phyloP scores from a whole-genome alignment of 495 filamentous ascomycete species.

The Penicillium ochrochloron region DNA sequence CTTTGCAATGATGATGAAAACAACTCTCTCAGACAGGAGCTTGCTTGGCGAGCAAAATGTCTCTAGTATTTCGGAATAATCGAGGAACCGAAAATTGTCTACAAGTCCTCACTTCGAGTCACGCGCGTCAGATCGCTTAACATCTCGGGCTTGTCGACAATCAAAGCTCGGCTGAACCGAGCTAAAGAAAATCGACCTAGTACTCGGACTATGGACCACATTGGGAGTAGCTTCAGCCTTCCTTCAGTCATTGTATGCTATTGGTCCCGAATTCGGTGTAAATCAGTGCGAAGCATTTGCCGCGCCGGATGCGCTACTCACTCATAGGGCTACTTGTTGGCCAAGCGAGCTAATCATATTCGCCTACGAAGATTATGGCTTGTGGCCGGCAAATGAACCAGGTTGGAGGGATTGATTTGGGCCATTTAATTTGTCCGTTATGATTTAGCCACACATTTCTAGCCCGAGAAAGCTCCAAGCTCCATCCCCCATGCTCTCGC shows the following conservation, averaged over 20 bases:
- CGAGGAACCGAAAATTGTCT: background rate
- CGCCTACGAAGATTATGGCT: background rate
- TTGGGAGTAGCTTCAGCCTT: background rate
- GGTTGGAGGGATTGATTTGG: background rate
- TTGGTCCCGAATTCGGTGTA: conserved; percentile 13
- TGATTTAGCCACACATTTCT: background rate
- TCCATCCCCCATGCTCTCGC: conserved; percentile 10
- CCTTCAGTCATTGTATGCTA: background rate
- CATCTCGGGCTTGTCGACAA: background rate
- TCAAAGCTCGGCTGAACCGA: background rate
- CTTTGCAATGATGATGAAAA: no score
- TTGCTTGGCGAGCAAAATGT: background rate
- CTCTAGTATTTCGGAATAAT: background rate
- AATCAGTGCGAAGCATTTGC: conserved; percentile 20
- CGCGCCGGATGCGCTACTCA: conserved; percentile 1
- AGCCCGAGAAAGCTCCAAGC: background rate
- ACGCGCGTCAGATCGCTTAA: background rate
- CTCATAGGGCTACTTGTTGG: background rate
- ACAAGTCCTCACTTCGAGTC: background rate
- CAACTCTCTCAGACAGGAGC: no score
- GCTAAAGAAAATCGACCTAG: background rate
- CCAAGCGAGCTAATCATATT: background rate
- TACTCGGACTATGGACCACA: background rate
- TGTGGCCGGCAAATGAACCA: conserved; percentile 19
- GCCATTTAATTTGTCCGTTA: background rate